Evolutionary conservation across 2,329 filamentous ascomycete genomes (phyloP).

Genomic region (Helicocarpus griseus): DNA sequence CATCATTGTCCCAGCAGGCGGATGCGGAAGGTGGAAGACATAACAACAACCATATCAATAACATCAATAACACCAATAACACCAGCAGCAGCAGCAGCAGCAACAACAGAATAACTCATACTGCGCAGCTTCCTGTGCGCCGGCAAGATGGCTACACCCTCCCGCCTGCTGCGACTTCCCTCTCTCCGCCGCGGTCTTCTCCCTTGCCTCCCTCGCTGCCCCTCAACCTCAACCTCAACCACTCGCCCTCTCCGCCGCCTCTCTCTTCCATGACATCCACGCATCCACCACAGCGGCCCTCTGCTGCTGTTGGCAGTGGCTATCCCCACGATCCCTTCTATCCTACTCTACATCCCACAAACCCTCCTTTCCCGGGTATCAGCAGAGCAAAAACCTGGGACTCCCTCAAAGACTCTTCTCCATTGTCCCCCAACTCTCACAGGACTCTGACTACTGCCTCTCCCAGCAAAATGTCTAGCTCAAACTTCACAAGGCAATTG

Average conservation of each 20-base stretch:
- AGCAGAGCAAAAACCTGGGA: constrained; percentile 1
- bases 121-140: not conserved
- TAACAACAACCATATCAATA: not conserved
- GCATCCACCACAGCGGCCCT: not conserved
- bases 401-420: constrained; percentile 2
- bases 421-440: not conserved
- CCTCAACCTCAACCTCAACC: too few species aligned
- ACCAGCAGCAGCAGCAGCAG: not conserved
- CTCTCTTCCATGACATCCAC: constrained; percentile 1
- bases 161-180: not conserved
- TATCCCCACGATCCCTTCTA: too few species aligned
- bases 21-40: not conserved
- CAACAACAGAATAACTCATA: not conserved
- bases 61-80: not conserved
- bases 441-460: not conserved
- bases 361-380: constrained; percentile 1
- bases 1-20: not conserved
- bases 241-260: not conserved
- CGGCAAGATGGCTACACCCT: constrained; percentile 12
- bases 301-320: not conserved
- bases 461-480: not conserved
- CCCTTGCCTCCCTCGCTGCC: not conserved
- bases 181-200: not conserved
- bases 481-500: not conserved
- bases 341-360: not conserved